Conservation (phyloP, 169 alveolate species). For the Plasmodium gonderi region DNA sequence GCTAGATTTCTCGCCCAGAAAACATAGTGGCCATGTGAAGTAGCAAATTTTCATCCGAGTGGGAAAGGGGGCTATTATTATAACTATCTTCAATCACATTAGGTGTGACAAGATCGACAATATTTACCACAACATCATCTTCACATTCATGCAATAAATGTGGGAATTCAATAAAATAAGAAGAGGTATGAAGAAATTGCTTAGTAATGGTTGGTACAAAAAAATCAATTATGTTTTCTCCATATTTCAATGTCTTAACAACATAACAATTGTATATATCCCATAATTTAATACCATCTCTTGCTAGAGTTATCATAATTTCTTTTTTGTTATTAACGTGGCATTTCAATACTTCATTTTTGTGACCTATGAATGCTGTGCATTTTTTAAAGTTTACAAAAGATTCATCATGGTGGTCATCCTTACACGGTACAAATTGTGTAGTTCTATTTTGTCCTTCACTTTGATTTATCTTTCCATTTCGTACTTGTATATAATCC, state of each 20-base stretch:
- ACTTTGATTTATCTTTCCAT: neutral
- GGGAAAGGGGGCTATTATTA: neutral
- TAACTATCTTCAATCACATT: neutral
- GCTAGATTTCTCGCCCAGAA: neutral
- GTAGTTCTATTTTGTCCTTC: neutral
- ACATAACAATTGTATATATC: conserved; percentile 70
- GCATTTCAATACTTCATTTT: conserved; percentile 63
- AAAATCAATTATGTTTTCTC: conserved; percentile 66
- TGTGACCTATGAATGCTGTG: conserved; percentile 69
- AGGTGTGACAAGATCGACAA: neutral
- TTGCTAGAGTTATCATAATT: conserved; percentile 58
- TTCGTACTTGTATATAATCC: conserved; percentile 28
- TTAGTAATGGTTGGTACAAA: conserved; percentile 22
- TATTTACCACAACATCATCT: conserved; percentile 30
- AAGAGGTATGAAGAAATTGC: neutral
- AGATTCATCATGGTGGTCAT: neutral
- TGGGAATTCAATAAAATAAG: conserved; percentile 55
- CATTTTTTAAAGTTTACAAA: conserved; percentile 29
- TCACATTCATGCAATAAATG: conserved; percentile 56
- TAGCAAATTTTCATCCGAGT: conserved; percentile 20
- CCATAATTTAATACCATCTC: conserved; percentile 71
- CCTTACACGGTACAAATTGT: too few relatives aligned
- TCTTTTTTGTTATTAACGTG: conserved; percentile 66
- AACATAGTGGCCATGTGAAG: conserved; percentile 63
- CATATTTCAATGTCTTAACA: conserved; percentile 61